phyloP scores from a whole-genome alignment of 2,329 filamentous ascomycete genomes.

The Colletotrichum nymphaeae region DNA sequence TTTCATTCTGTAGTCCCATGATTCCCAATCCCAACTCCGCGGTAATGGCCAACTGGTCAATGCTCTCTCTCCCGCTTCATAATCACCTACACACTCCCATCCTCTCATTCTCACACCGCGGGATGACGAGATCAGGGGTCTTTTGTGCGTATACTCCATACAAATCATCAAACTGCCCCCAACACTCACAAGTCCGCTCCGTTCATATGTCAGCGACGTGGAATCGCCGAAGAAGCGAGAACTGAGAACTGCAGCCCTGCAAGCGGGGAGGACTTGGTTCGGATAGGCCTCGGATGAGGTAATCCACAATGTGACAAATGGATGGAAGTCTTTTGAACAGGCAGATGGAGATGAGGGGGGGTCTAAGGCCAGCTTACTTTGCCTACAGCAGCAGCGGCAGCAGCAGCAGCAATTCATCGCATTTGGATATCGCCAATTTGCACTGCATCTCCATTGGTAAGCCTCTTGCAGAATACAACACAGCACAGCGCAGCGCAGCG shows the following conservation, averaged over 20 bases:
- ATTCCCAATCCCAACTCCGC: conserved; percentile 18
- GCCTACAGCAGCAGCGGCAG: no score
- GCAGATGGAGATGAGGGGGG: background rate
- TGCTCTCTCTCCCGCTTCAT: background rate
- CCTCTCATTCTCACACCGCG: conserved; percentile 11
- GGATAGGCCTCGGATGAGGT: conserved; percentile 2
- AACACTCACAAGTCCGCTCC: background rate
- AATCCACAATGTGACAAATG: background rate
- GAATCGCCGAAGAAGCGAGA: conserved; percentile 5
- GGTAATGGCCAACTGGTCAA: conserved; percentile 4
- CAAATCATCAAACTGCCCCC: background rate
- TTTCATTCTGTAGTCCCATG: background rate
- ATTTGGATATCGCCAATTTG: conserved; percentile 2
- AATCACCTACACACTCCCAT: background rate
- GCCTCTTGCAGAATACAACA: background rate
- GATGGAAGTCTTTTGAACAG: background rate
- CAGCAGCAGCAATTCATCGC: background rate
- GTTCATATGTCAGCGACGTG: conserved; percentile 4
- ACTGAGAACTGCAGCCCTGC: conserved; percentile 15
- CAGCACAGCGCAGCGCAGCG: background rate
- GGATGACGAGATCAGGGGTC: background rate
- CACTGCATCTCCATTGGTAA: conserved; percentile 16
- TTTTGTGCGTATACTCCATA: background rate
- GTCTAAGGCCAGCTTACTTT: background rate
- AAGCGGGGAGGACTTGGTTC: background rate